Evolutionary conservation across 345 rosid species (phyloP), one percentile per base, ranked within the genome.

Genomic region (Geranium brycei): DNA sequence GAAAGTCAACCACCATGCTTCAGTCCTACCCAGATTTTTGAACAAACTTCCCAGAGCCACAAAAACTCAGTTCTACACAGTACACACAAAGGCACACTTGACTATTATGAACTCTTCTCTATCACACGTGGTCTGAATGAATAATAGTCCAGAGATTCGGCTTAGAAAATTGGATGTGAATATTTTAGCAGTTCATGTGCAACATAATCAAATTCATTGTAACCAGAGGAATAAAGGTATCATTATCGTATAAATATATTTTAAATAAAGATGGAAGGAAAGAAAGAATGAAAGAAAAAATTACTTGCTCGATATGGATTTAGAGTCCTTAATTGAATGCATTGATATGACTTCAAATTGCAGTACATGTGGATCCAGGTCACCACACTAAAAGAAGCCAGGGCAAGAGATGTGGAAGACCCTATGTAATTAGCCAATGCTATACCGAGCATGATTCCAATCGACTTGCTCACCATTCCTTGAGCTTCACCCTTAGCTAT

Each of bases 401-500:
- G 84, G 16, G 96, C 87, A 69, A 88, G 85, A 63, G 95, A 72
- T 38, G 77, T 81, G 15, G 96, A 93, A 18, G 91, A 80, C 75
- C 99, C 89, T 60, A 86, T 68, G 72, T 70, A 67, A 69, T 86
- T 90, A 61, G 85, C 96, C 80, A 90, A 61, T 62, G 87, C 87
- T 68, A 93, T 93, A 67, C 99, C 99, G 28, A 93, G 80, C 73
- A 74, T 58, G 38, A 93, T 90, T 63, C 96, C 97, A 60, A 90
- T 59, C 67, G 87, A 85, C 76, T 85, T 90, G 85, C 97, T 90
- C 71, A 90, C 89, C 99, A 93, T 93, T 78, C 99, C 99, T 77
- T 93, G 99, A 78, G 99, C 99, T 85, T 93, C 99, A 69, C 96
- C 99, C 68, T 90, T 93, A 40, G 96, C 99, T 60, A 93, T 93